These are phyloP conservation scores for Gynostemma pentaphyllum DNA, from an alignment of 306 rosid species.

Conservation along the genomic window DNA sequence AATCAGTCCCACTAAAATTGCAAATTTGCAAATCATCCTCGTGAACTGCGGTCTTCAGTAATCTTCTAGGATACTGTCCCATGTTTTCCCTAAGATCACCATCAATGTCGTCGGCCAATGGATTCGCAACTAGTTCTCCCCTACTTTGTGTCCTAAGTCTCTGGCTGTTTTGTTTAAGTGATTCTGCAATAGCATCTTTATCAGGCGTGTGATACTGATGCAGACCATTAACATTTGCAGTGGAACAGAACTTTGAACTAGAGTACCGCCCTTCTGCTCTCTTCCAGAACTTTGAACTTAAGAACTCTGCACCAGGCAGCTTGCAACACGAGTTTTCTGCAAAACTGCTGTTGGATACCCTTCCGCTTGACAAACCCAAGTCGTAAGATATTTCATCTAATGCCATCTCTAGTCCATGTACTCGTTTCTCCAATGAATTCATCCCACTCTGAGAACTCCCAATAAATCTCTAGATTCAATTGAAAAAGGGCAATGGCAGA, in stretches of 20 bases:
- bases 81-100: constrained; percentile 21
- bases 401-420: constrained; percentile 78
- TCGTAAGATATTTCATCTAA: constrained; percentile 82
- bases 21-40: constrained; percentile 28
- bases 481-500: constrained; percentile 10
- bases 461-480: constrained; percentile 61
- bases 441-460: constrained; percentile 89
- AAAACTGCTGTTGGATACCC: constrained; percentile 32
- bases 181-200: constrained; percentile 29
- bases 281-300: constrained; percentile 90
- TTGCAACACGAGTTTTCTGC: constrained; percentile 73
- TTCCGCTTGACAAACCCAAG: constrained; percentile 66
- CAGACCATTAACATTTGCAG: constrained; percentile 26
- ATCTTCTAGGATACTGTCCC: constrained; percentile 23
- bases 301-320: constrained; percentile 87
- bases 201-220: constrained; percentile 25
- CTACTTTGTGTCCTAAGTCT: constrained; percentile 37
- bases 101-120: constrained; percentile 28
- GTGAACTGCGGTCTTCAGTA: constrained; percentile 21
- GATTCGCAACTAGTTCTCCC: constrained; percentile 28
- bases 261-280: constrained; percentile 59
- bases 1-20: constrained; percentile 28
- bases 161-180: constrained; percentile 20
- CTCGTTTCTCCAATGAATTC: constrained; percentile 84
- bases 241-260: constrained; percentile 39